A percentile compares a stretch with the other conserved stretches of the same genome.
phyloP scores from a whole-genome alignment of 306 rosid genomes.

The Trifolium dubium region DNA sequence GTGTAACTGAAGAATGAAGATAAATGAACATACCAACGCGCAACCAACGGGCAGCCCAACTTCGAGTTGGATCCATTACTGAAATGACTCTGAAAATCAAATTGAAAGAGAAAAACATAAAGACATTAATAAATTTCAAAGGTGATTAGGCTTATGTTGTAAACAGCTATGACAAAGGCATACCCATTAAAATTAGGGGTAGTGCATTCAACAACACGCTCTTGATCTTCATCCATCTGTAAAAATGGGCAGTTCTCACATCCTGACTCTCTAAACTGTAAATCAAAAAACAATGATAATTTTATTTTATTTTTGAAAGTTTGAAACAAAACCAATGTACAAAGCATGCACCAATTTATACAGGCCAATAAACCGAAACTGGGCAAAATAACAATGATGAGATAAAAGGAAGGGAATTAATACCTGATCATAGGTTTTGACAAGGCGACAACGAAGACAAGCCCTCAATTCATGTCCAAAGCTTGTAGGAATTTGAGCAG shows the following conservation, averaged over 20 bases:
- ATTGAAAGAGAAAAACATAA: slow-evolving; percentile 15
- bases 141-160: background rate
- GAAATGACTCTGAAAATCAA: slow-evolving; percentile 69
- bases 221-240: slow-evolving; percentile 90
- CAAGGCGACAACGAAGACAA: slow-evolving; percentile 97
- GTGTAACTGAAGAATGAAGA: slow-evolving; percentile 16
- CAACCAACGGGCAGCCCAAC: slow-evolving; percentile 97
- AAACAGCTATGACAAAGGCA: background rate
- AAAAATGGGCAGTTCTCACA: slow-evolving; percentile 96
- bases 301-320: background rate
- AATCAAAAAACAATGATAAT: slow-evolving; percentile 10
- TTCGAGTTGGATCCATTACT: slow-evolving; percentile 88
- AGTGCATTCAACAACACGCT: slow-evolving; percentile 85
- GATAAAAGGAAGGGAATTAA: background rate
- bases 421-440: slow-evolving; percentile 98
- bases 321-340: background rate
- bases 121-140: slow-evolving; percentile 15
- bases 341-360: too few relatives aligned
- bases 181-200: slow-evolving; percentile 97
- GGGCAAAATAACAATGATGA: too few relatives aligned
- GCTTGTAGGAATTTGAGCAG: slow-evolving; percentile 93
- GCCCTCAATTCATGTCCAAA: slow-evolving; percentile 93
- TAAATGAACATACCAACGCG: slow-evolving; percentile 68
- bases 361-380: too few relatives aligned
- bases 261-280: slow-evolving; percentile 85